phyloP scores from a whole-genome alignment of 306 rosid species.

The Casuarina equisetifolia region DNA sequence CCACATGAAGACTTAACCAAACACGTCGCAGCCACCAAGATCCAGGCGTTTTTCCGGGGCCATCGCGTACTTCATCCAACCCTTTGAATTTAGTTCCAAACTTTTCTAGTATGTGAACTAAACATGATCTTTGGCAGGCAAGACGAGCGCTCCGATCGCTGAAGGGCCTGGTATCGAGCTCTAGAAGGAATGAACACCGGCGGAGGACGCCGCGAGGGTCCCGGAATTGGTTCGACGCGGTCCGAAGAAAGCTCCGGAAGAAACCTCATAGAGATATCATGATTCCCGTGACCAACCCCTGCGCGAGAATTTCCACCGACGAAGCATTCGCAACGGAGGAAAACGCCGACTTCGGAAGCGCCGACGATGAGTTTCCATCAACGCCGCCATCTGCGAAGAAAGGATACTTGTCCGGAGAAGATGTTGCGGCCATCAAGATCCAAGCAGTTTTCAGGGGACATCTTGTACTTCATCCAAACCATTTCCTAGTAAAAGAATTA shows the following conservation, averaged over 20 bases:
- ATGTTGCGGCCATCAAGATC: constrained; percentile 62
- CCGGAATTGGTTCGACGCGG: constrained; percentile 44
- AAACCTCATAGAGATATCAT: constrained; percentile 38
- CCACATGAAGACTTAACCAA: constrained; percentile 10
- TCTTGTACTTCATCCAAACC: constrained; percentile 51
- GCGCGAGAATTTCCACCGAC: constrained; percentile 26
- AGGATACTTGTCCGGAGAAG: constrained; percentile 29
- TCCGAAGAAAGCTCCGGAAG: constrained; percentile 41
- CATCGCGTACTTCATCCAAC: constrained; percentile 1
- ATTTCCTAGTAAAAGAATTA: neutral
- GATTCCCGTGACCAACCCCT: constrained; percentile 33
- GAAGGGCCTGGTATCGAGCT: neutral
- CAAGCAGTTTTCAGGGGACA: constrained; percentile 85
- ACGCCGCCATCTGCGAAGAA: neutral
- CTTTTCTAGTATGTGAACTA: neutral
- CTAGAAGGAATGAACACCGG: neutral
- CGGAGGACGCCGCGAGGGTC: constrained; percentile 35
- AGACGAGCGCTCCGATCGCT: neutral
- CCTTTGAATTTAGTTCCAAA: neutral
- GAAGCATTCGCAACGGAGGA: constrained; percentile 5
- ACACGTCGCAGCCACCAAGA: constrained; percentile 24
- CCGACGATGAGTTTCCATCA: constrained; percentile 9
- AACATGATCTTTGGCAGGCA: constrained; percentile 3
- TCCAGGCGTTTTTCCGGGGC: constrained; percentile 3
- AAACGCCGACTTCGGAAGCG: neutral